These are phyloP conservation scores for Marasmius tenuissimus DNA, from an alignment of 1,284 basidiomycete species.

Conservation along the genomic window DNA sequence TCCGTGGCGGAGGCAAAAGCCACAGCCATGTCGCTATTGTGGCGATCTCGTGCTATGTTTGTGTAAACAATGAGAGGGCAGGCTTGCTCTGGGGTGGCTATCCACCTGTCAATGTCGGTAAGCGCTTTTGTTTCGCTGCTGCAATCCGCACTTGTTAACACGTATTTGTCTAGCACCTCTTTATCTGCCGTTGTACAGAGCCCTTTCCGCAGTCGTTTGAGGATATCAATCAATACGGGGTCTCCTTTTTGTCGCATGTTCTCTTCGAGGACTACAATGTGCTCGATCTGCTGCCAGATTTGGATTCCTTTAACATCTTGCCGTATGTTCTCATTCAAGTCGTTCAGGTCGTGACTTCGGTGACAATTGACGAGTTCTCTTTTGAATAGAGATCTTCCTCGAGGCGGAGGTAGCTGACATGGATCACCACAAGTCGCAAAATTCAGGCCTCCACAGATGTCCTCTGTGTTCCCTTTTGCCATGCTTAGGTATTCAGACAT, in stretches of 20 bases:
- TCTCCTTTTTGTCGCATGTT: slow-evolving; percentile 15
- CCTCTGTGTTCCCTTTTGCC: slow-evolving; percentile 6
- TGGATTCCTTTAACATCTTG: slow-evolving; percentile 14
- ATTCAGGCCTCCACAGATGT: slow-evolving; percentile 11
- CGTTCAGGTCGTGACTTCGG: slow-evolving; percentile 8
- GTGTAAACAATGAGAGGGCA: too few species aligned
- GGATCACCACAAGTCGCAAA: slow-evolving; percentile 13
- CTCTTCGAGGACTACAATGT: slow-evolving; percentile 15
- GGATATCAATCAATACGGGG: slow-evolving; percentile 12
- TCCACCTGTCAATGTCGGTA: too few species aligned
- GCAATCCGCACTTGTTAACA: too few species aligned
- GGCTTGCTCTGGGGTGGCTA: too few species aligned
- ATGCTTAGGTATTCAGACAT: slow-evolving; percentile 9
- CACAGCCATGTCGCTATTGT: too few species aligned
- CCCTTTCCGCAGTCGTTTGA: too few species aligned
- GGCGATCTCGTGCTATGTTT: too few species aligned
- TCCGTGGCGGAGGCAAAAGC: too few species aligned
- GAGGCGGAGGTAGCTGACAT: slow-evolving; percentile 12
- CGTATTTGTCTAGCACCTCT: too few species aligned
- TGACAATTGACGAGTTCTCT: slow-evolving; percentile 1
- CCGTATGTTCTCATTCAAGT: slow-evolving; percentile 8
- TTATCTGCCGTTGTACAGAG: too few species aligned
- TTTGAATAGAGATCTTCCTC: slow-evolving; percentile 6
- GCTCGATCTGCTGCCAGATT: slow-evolving; percentile 11
- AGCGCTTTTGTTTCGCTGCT: too few species aligned